These are phyloP conservation scores for Zopfochytrium polystomum DNA, from an alignment of 371 early-diverging fungal species.

Conservation along the genomic window DNA sequence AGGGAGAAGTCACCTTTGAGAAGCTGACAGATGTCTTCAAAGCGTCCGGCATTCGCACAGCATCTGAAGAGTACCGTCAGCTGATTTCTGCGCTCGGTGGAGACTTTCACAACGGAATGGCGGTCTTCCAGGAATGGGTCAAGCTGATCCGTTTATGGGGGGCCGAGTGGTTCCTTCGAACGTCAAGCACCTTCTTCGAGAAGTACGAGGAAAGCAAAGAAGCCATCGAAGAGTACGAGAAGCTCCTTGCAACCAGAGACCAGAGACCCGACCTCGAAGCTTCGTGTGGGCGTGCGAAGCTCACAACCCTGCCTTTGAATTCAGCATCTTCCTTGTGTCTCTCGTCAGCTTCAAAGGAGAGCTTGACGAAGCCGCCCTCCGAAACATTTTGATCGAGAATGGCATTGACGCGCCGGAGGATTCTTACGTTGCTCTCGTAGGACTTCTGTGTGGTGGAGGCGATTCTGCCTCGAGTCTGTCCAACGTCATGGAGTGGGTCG, in stretches of 20 bases:
- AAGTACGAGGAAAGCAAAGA: slow-evolving; percentile 3
- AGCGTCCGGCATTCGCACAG: slow-evolving; percentile 18
- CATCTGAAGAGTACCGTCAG: slow-evolving; percentile 18
- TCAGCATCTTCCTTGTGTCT: slow-evolving; percentile 4
- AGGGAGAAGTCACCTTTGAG: slow-evolving; percentile 17
- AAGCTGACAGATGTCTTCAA: slow-evolving; percentile 7
- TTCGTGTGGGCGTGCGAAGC: slow-evolving; percentile 23
- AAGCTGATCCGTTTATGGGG: slow-evolving; percentile 22
- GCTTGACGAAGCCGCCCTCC: neutral
- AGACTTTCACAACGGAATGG: slow-evolving; percentile 10
- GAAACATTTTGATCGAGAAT: slow-evolving; percentile 1
- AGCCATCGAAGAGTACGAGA: slow-evolving; percentile 8
- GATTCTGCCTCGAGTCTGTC: slow-evolving; percentile 1
- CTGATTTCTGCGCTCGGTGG: slow-evolving; percentile 16
- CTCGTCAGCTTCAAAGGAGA: slow-evolving; percentile 3
- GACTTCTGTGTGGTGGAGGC: slow-evolving; percentile 12
- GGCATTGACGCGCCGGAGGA: slow-evolving; percentile 14
- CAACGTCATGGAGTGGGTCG: slow-evolving; percentile 13
- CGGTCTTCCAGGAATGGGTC: slow-evolving; percentile 16
- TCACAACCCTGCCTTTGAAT: slow-evolving; percentile 8
- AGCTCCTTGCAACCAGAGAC: neutral
- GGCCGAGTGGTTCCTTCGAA: slow-evolving; percentile 24
- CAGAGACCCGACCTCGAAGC: slow-evolving; percentile 16
- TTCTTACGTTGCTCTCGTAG: slow-evolving; percentile 13
- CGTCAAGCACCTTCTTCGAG: slow-evolving; percentile 16